A percentile compares a stretch with the other conserved stretches of the same genome.
phyloP scores from a whole-genome alignment of 805 yeast genomes.

The Pichia gijzeniarum region DNA sequence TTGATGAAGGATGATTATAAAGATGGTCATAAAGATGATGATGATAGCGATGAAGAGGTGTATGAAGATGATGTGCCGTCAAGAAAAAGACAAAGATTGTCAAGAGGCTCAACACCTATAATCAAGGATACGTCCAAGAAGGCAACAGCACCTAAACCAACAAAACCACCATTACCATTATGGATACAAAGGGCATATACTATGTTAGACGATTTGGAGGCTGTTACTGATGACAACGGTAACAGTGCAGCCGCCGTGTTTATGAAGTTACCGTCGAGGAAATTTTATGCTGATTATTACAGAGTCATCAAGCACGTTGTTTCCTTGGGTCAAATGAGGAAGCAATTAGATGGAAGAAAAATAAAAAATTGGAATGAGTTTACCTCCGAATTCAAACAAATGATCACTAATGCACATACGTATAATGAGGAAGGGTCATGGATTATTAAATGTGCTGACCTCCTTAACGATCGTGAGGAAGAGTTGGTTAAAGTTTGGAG shows the following conservation, averaged over 20 bases:
- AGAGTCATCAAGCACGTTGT: conserved; percentile 54
- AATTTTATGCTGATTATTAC: conserved; percentile 82
- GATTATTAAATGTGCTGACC: conserved; percentile 53
- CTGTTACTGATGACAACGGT: conserved; percentile 40
- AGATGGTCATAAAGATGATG: conserved; percentile 9
- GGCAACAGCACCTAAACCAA: background rate
- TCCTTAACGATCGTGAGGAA: conserved; percentile 34
- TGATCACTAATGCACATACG: conserved; percentile 62
- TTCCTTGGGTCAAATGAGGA: conserved; percentile 48
- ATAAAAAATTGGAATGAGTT: conserved; percentile 40
- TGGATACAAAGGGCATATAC: conserved; percentile 12
- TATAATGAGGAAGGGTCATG: conserved; percentile 65
- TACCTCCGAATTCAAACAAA: conserved; percentile 42
- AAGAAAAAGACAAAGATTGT: conserved; percentile 13
- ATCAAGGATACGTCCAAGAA: conserved; percentile 8
- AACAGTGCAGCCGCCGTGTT: conserved; percentile 50
- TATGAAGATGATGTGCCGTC: conserved; percentile 13
- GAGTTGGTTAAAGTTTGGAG: conserved; percentile 15
- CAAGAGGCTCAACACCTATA: conserved; percentile 12
- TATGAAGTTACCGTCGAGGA: conserved; percentile 65
- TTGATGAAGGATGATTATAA: conserved; percentile 14
- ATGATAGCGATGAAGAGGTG: conserved; percentile 11
- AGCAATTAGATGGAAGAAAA: conserved; percentile 35
- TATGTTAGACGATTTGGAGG: conserved; percentile 12
- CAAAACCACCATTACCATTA: conserved; percentile 11